Evolutionary conservation across 345 rosid species (phyloP).

Genomic region (Lepidium africanum): DNA sequence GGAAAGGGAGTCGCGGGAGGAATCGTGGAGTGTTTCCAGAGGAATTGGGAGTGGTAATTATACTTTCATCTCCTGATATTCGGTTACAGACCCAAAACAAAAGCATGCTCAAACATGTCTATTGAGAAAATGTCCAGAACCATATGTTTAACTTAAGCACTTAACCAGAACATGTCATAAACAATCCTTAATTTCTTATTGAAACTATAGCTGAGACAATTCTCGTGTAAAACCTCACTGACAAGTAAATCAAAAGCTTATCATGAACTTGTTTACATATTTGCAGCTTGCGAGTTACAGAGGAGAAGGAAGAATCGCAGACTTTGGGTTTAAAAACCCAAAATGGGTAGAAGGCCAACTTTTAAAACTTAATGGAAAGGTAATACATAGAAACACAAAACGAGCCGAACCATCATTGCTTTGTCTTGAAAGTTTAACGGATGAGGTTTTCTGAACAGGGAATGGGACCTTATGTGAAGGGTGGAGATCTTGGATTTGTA

Average conservation of each 20-base stretch:
- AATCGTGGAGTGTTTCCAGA: conserved; percentile 70
- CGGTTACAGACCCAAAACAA: not conserved
- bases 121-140: not conserved
- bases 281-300: conserved; percentile 69
- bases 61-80: conserved; percentile 19
- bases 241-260: not conserved
- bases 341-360: conserved; percentile 93
- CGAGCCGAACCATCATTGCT: not conserved
- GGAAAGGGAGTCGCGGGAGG: conserved; percentile 49
- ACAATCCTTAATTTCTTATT: not conserved
- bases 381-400: conserved; percentile 17
- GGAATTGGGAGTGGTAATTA: conserved; percentile 84
- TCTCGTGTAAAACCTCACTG: not conserved
- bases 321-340: conserved; percentile 67
- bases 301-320: conserved; percentile 94
- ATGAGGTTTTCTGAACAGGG: conserved; percentile 39
- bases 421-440: not conserved
- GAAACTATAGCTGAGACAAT: not conserved
- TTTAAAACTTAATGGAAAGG: conserved; percentile 84
- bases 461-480: conserved; percentile 66
- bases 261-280: not conserved
- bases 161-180: not conserved
- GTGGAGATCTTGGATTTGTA: conserved; percentile 90
- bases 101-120: not conserved
- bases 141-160: not conserved